phyloP scores from a whole-genome alignment of 495 filamentous ascomycete species.

The Aspergillus bridgeri region DNA sequence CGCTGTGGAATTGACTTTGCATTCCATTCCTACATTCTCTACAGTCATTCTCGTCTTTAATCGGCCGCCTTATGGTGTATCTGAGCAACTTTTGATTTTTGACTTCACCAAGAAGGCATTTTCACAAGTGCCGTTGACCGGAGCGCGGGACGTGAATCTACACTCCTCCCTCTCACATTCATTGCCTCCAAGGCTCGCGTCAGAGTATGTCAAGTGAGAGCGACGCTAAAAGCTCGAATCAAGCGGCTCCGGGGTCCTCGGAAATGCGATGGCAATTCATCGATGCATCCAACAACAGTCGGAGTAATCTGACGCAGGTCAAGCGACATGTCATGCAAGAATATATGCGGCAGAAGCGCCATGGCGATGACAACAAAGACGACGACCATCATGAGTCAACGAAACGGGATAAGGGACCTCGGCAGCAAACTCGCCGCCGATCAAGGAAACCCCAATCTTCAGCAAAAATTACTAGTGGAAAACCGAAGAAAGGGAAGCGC shows the following conservation, averaged over 20 bases:
- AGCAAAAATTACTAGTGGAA: conserved; percentile 10
- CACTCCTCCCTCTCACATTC: background rate
- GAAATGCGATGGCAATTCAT: conserved; percentile 42
- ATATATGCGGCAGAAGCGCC: conserved; percentile 43
- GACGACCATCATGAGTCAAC: conserved; percentile 13
- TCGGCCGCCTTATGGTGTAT: background rate
- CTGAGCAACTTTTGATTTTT: background rate
- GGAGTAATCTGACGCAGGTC: conserved; percentile 40
- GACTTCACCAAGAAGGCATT: background rate
- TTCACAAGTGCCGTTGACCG: background rate
- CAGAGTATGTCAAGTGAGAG: conserved; percentile 16
- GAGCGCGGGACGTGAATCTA: background rate
- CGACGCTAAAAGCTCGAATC: background rate
- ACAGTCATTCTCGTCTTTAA: background rate
- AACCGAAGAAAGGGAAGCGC: background rate
- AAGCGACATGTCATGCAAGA: conserved; percentile 49
- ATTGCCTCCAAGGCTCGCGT: background rate
- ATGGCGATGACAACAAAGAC: conserved; percentile 12
- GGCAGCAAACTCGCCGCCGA: conserved; percentile 18
- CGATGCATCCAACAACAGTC: conserved; percentile 37
- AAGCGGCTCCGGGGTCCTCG: conserved; percentile 3
- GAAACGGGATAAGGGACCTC: conserved; percentile 9
- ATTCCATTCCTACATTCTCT: background rate
- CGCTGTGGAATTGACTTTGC: background rate
- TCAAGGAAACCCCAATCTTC: conserved; percentile 17